These are phyloP conservation scores for Polyporus arcularius DNA, from an alignment of 768 basidiomycete genomes.

Conservation along the genomic window DNA sequence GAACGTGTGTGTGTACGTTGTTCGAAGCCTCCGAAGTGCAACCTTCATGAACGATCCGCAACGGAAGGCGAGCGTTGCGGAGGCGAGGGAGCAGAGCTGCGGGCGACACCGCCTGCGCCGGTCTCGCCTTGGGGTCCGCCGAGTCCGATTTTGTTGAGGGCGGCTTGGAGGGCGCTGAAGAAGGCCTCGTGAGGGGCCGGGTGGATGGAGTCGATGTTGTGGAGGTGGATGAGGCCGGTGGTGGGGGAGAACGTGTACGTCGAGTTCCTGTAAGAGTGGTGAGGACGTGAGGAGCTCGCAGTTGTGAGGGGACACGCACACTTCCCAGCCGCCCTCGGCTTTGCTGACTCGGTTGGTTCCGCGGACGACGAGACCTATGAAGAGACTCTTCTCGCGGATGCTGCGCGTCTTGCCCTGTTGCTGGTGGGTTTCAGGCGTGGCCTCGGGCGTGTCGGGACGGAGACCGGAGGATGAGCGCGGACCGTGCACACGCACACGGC, in stretches of 20 bases:
- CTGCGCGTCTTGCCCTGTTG: conserved; percentile 22
- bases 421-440: neutral
- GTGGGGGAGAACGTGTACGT: conserved; percentile 73
- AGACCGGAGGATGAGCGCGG: conserved; percentile 15
- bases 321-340: conserved; percentile 65
- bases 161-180: conserved; percentile 54
- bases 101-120: conserved; percentile 9
- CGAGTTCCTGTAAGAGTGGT: conserved; percentile 49
- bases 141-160: conserved; percentile 19
- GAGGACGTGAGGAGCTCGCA: neutral
- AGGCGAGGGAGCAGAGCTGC: neutral
- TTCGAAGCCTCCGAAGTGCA: too few species aligned
- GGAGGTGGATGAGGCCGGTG: conserved; percentile 63
- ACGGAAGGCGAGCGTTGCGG: neutral
- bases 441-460: neutral
- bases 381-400: conserved; percentile 58
- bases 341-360: conserved; percentile 69
- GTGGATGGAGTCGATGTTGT: conserved; percentile 73
- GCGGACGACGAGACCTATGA: conserved; percentile 53
- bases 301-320: conserved; percentile 46
- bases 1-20: too few species aligned
- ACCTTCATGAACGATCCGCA: conserved; percentile 1
- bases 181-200: conserved; percentile 75
- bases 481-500: conserved; percentile 43
- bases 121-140: conserved; percentile 11